phyloP scores from a whole-genome alignment of 2,329 filamentous ascomycete species.

The Aspergillus pseudoviridinutans region DNA sequence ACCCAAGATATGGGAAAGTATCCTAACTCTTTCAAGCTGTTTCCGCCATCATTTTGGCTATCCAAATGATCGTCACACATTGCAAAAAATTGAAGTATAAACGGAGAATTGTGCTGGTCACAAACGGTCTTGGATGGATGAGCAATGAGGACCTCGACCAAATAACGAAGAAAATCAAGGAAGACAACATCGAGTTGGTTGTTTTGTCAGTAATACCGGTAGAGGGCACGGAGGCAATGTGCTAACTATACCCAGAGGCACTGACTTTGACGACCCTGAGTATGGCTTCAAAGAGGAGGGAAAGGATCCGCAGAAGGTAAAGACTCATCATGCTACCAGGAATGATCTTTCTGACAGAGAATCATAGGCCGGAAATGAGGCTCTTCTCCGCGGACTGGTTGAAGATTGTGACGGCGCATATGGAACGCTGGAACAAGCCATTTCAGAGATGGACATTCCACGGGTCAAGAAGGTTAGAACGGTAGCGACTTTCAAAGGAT shows the following conservation, averaged over 20 bases:
- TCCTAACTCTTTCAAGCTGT: conserved; percentile 48
- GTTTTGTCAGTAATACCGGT: conserved; percentile 60
- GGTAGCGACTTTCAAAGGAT: conserved; percentile 73
- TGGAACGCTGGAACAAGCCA: conserved; percentile 82
- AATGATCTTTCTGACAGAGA: not conserved
- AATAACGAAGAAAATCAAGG: conserved; percentile 70
- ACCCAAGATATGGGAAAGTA: not conserved
- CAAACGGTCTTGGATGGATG: conserved; percentile 71
- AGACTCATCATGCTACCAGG: not conserved
- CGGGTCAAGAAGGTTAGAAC: conserved; percentile 71
- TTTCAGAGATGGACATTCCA: conserved; percentile 74
- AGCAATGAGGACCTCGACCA: conserved; percentile 67
- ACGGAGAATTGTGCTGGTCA: conserved; percentile 77
- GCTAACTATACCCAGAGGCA: conserved; percentile 56
- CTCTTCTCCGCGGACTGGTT: conserved; percentile 59
- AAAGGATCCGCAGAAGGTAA: conserved; percentile 68
- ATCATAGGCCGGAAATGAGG: conserved; percentile 66
- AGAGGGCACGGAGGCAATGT: not conserved
- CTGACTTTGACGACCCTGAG: conserved; percentile 89
- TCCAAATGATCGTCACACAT: conserved; percentile 76
- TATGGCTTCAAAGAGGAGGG: conserved; percentile 90
- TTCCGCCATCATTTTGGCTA: conserved; percentile 79
- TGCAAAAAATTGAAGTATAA: conserved; percentile 80
- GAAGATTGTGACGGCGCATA: conserved; percentile 68
- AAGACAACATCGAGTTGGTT: conserved; percentile 70